These are phyloP conservation scores for Schizonepeta tenuifolia DNA, from an alignment of 257 asterid genomes.

Conservation along the genomic window DNA sequence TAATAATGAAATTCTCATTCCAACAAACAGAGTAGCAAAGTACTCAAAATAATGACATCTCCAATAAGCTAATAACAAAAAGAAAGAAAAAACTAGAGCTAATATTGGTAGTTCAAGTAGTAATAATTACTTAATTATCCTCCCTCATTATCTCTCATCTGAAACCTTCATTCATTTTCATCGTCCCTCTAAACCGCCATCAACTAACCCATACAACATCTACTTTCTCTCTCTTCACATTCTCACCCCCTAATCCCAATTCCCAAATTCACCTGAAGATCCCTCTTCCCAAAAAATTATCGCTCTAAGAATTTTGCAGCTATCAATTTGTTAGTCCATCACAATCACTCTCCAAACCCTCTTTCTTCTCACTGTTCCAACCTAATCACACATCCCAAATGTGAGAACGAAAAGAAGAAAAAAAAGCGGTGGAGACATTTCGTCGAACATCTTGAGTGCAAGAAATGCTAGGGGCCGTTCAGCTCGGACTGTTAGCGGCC, in stretches of 20 bases:
- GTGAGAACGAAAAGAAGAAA: neutral
- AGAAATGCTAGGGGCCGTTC: constrained; percentile 85
- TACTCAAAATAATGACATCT: too few species aligned
- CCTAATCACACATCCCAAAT: constrained; percentile 33
- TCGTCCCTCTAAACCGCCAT: constrained; percentile 33
- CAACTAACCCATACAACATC: constrained; percentile 22
- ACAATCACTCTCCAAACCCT: constrained; percentile 34
- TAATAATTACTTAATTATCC: too few species aligned
- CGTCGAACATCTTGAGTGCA: constrained; percentile 31
- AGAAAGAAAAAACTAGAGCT: too few species aligned
- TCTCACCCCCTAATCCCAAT: neutral
- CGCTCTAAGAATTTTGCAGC: neutral
- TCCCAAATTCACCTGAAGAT: constrained; percentile 23
- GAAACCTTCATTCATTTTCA: constrained; percentile 4
- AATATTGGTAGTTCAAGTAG: too few species aligned
- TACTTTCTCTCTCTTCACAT: neutral
- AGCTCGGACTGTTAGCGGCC: constrained; percentile 86
- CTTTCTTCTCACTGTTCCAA: constrained; percentile 18
- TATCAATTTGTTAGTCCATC: constrained; percentile 36
- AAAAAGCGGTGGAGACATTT: constrained; percentile 5
- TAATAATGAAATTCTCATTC: too few species aligned
- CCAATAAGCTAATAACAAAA: too few species aligned
- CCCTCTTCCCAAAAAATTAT: neutral
- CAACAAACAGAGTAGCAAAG: too few species aligned
- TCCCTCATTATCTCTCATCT: neutral